phyloP scores from a whole-genome alignment of 345 rosid genomes.

The Brassica incana region DNA sequence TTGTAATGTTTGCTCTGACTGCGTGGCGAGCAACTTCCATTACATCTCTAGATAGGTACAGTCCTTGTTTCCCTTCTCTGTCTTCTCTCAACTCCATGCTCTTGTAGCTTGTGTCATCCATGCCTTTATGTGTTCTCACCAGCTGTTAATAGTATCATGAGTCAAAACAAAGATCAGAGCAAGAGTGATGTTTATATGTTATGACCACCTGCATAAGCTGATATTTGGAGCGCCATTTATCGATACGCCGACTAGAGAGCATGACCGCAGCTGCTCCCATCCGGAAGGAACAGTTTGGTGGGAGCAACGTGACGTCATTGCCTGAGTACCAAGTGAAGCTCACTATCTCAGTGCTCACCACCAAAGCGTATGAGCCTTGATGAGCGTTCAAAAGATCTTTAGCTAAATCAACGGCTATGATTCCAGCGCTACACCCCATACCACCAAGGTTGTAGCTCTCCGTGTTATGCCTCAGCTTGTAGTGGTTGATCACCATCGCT shows the following conservation, averaged over 20 bases:
- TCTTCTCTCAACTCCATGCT: conserved; percentile 62
- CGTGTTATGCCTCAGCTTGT: conserved; percentile 60
- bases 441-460: conserved; percentile 78
- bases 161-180: neutral
- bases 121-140: conserved; percentile 66
- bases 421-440: conserved; percentile 81
- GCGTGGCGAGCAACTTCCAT: conserved; percentile 55
- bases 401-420: conserved; percentile 66
- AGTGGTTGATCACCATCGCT: conserved; percentile 70
- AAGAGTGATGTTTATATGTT: neutral
- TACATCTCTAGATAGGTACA: conserved; percentile 54
- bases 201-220: conserved; percentile 51
- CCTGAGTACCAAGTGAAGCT: conserved; percentile 65
- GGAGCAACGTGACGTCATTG: conserved; percentile 55
- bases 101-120: conserved; percentile 53
- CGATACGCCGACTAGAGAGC: conserved; percentile 60
- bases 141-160: conserved; percentile 37
- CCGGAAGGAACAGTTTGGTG: conserved; percentile 71
- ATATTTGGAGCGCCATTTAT: conserved; percentile 61
- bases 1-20: conserved; percentile 64
- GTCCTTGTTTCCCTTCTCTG: conserved; percentile 48
- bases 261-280: conserved; percentile 74
- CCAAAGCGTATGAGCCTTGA: conserved; percentile 61
- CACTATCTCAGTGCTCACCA: conserved; percentile 67
- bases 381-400: conserved; percentile 55